phyloP scores from a whole-genome alignment of 208 protist species.

The Spongospora subterranea region DNA sequence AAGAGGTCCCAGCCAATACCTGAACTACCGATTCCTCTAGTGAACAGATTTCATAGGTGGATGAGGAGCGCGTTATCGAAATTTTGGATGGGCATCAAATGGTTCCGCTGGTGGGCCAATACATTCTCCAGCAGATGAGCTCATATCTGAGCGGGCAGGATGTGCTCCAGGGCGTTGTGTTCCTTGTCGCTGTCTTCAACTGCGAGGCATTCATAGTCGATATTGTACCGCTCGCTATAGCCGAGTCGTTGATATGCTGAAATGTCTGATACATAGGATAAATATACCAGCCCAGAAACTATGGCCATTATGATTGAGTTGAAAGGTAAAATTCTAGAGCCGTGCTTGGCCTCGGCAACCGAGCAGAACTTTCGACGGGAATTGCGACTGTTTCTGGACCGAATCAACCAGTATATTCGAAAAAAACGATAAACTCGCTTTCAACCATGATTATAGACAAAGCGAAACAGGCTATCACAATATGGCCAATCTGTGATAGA shows the following conservation, averaged over 20 bases:
- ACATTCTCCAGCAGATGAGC: not conserved
- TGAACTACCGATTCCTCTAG: not conserved
- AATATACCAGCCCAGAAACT: not conserved
- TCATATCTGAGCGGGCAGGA: not conserved
- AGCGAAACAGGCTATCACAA: too few species aligned
- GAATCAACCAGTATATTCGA: not conserved
- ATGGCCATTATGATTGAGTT: not conserved
- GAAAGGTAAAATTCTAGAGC: not conserved
- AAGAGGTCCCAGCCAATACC: not conserved
- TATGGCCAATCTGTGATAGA: too few species aligned
- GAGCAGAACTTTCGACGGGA: not conserved
- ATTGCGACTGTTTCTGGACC: not conserved
- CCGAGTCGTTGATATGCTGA: not conserved
- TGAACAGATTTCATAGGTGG: slow-evolving; percentile 6
- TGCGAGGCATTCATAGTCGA: slow-evolving; percentile 1
- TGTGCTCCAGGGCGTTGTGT: not conserved
- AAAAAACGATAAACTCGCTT: not conserved
- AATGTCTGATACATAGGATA: not conserved
- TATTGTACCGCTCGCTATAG: not conserved
- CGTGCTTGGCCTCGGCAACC: not conserved
- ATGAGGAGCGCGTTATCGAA: slow-evolving; percentile 39
- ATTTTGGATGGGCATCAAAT: not conserved
- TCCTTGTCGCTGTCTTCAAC: slow-evolving; percentile 48
- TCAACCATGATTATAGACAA: too few species aligned
- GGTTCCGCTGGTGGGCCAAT: not conserved